Conservation (phyloP, 2,329 filamentous ascomycete genomes). For the Orbilia javanica region DNA sequence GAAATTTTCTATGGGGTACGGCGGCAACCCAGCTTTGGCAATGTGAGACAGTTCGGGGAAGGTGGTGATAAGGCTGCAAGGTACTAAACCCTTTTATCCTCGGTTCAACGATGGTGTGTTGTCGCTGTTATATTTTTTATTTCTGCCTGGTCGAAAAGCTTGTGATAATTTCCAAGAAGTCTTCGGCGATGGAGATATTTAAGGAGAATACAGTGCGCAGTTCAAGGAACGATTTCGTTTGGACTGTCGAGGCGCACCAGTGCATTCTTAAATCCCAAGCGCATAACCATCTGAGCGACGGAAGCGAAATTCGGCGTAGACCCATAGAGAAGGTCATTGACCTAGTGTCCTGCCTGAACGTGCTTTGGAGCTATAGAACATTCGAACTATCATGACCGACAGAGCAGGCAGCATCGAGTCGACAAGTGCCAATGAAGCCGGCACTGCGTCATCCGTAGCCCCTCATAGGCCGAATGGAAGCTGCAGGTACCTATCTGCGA, state of each 20-base stretch:
- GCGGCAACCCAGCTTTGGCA: constrained; percentile 21
- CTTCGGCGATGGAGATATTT: constrained; percentile 21
- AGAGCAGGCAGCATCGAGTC: constrained; percentile 11
- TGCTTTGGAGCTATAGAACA: constrained; percentile 6
- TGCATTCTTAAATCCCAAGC: constrained; percentile 36
- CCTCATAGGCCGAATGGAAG: constrained; percentile 18
- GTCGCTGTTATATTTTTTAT: constrained; percentile 20
- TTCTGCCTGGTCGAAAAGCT: constrained; percentile 6
- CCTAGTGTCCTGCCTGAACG: constrained; percentile 6
- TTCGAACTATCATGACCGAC: constrained; percentile 15
- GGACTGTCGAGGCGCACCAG: constrained; percentile 3
- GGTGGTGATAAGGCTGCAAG: constrained; percentile 41
- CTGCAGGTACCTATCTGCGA: constrained; percentile 16
- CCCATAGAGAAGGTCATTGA: constrained; percentile 23
- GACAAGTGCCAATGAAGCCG: constrained; percentile 15
- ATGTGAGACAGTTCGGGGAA: constrained; percentile 49
- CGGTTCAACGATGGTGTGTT: constrained; percentile 29
- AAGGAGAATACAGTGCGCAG: constrained; percentile 25
- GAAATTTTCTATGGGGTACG: constrained; percentile 10
- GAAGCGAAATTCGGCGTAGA: constrained; percentile 25
- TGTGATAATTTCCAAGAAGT: constrained; percentile 30
- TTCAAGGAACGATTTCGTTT: background rate
- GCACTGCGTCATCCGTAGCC: constrained; percentile 5
- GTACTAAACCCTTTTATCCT: constrained; percentile 20
- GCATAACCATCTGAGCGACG: constrained; percentile 2